Base-by-base conservation (phyloP, 805 yeast species). In the Cyberlindnera nakhonratchasimensis region DNA sequence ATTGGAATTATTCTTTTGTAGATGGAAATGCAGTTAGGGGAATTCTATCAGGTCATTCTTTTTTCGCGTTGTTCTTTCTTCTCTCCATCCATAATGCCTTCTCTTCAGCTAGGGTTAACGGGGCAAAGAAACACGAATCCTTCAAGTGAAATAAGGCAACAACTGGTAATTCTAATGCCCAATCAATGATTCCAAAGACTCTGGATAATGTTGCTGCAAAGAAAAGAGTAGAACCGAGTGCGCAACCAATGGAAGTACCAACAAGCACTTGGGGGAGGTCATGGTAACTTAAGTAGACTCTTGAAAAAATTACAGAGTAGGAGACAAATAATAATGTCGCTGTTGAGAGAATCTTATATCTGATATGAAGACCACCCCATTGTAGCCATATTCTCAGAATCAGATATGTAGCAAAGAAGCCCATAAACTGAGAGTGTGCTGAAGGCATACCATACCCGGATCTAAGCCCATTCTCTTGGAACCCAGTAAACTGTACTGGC, bases 341-440 rank as follows among this genome's bases (percentile, higher is more conserved):
- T 5, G 66, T 48, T 2, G 72, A 70, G 0, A 56, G 12, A 2
- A 47, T 9, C 41, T 67, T 70, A 34, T 66, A 58, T 0, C 20
- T 1, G 3, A 17, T 18, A 5, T 56, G 44, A 36, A 75, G 50
- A 34, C 63, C 57, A 48, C 65, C 61, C 77, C 78, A 65, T 57
- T 72, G 65, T 49, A 60, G 51, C 61, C 63, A 42, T 43, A 73
- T 29, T 39, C 69, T 65, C 44, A 84, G 69, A 3, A 70, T 52
- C 47, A 72, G 66, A 57, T 80, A 85, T 7, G 74, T 67, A n/a
- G 78, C 73, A 49, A 84, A 80, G 59, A 80, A 93, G 2, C 96
- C 95, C 89, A 91, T 85, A 62, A 90, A 93, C 65, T 91, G 99
- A 0, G 96, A 80, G 63, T 91, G 99, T 1, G 99, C 96, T 40